Conservation (phyloP, 2,329 filamentous ascomycete genomes). For the Emydomyces testavorans region DNA sequence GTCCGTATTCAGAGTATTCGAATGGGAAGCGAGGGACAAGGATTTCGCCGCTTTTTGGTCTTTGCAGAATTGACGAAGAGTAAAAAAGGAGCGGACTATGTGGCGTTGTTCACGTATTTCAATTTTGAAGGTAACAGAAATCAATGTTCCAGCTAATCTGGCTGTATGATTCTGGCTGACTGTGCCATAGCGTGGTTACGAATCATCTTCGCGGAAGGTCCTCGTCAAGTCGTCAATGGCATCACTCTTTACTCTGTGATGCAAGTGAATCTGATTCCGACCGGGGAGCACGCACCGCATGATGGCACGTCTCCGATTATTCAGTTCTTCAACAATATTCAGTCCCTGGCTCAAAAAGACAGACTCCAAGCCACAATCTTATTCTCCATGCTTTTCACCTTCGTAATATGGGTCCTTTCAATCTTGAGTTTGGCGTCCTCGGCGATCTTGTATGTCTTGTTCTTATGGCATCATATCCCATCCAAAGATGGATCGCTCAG, state of each 20-base stretch:
- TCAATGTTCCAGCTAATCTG: neutral
- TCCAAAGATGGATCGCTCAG: slow-evolving; percentile 65
- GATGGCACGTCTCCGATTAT: slow-evolving; percentile 53
- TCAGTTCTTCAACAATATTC: slow-evolving; percentile 75
- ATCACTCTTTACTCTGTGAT: slow-evolving; percentile 80
- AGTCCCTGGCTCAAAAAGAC: slow-evolving; percentile 58
- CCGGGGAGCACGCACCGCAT: slow-evolving; percentile 40
- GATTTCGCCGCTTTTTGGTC: slow-evolving; percentile 83
- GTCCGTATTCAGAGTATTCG: slow-evolving; percentile 74
- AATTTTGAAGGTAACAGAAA: slow-evolving; percentile 48
- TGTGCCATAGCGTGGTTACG: slow-evolving; percentile 63
- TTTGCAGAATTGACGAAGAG: slow-evolving; percentile 84
- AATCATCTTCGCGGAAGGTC: slow-evolving; percentile 79
- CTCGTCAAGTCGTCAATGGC: slow-evolving; percentile 81
- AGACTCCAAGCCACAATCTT: slow-evolving; percentile 71
- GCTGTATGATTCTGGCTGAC: slow-evolving; percentile 18
- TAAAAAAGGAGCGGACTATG: slow-evolving; percentile 79
- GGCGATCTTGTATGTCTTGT: slow-evolving; percentile 68
- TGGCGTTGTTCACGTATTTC: slow-evolving; percentile 86
- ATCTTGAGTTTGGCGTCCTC: slow-evolving; percentile 62
- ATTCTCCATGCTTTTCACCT: slow-evolving; percentile 82
- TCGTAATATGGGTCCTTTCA: slow-evolving; percentile 79
- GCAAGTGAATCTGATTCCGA: slow-evolving; percentile 58
- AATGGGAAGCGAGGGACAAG: slow-evolving; percentile 55
- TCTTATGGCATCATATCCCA: slow-evolving; percentile 87